Percentiles rank a stretch among this genome's conserved stretches.
Conservation (phyloP, 2,329 filamentous ascomycete genomes). For the Ophiostoma piceae region DNA sequence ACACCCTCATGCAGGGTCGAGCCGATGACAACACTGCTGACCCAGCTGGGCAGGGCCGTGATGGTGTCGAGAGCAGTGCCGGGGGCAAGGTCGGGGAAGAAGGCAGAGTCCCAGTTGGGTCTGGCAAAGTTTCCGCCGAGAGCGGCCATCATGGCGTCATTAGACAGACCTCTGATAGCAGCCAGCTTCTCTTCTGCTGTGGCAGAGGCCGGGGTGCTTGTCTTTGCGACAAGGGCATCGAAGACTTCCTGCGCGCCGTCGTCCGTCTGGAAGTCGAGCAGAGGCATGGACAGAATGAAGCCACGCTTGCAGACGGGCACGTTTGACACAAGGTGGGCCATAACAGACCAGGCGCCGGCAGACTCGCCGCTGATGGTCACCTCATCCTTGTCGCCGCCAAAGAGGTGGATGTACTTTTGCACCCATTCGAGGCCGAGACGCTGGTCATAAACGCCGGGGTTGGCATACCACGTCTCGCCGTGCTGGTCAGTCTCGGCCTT, state of each 20-base stretch:
- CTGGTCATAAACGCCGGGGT: slow-evolving; percentile 69
- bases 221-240: background rate
- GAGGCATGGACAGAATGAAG: background rate
- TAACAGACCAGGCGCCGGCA: slow-evolving; percentile 66
- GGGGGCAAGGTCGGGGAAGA: background rate
- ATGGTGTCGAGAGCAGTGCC: background rate
- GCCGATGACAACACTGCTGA: slow-evolving; percentile 13
- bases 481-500: slow-evolving; percentile 15
- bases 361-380: slow-evolving; percentile 77
- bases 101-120: slow-evolving; percentile 9
- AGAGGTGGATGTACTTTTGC: slow-evolving; percentile 68
- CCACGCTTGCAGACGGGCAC: slow-evolving; percentile 10
- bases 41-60: background rate
- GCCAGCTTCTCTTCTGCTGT: background rate
- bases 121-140: background rate
- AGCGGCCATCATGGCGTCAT: background rate
- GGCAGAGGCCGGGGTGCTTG: background rate
- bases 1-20: background rate
- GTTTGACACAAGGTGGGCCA: slow-evolving; percentile 71
- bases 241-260: background rate
- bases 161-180: background rate
- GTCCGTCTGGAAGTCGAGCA: background rate
- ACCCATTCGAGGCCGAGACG: slow-evolving; percentile 69
- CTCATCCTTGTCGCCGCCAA: slow-evolving; percentile 73
- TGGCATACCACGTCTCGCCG: slow-evolving; percentile 38